Conservation (phyloP, 164 flowering plant species). For the Aristolochia californica region DNA sequence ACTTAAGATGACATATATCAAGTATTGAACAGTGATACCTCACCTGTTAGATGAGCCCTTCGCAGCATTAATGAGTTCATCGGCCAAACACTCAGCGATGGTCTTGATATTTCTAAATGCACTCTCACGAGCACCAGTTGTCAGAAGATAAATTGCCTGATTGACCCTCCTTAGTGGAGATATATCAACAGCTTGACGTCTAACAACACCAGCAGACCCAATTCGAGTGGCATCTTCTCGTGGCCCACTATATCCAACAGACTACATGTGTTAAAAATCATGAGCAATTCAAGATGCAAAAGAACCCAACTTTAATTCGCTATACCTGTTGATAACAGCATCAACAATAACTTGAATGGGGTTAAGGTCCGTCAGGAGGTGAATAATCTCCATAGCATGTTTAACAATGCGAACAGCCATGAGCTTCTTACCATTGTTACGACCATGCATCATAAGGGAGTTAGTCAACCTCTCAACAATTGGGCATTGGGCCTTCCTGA, state of each 20-base stretch:
- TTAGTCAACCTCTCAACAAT: conserved; percentile 29
- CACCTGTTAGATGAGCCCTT: conserved; percentile 24
- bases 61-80: conserved; percentile 27
- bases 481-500: conserved; percentile 27
- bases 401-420: conserved; percentile 28
- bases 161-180: conserved; percentile 25
- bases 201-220: conserved; percentile 28
- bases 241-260: conserved; percentile 18
- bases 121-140: conserved; percentile 27
- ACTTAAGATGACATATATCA: no score
- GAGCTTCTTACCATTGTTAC: conserved; percentile 30
- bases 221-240: conserved; percentile 27
- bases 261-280: not conserved
- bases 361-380: conserved; percentile 23
- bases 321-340: conserved; percentile 30
- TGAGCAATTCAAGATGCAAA: not conserved
- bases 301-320: not conserved
- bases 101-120: conserved; percentile 27
- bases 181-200: conserved; percentile 27
- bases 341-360: conserved; percentile 31
- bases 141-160: conserved; percentile 22
- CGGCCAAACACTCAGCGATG: conserved; percentile 25
- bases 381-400: conserved; percentile 31
- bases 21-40: no score
- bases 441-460: conserved; percentile 32